Conservation (phyloP, 306 rosid genomes). For the Arachis stenosperma region DNA sequence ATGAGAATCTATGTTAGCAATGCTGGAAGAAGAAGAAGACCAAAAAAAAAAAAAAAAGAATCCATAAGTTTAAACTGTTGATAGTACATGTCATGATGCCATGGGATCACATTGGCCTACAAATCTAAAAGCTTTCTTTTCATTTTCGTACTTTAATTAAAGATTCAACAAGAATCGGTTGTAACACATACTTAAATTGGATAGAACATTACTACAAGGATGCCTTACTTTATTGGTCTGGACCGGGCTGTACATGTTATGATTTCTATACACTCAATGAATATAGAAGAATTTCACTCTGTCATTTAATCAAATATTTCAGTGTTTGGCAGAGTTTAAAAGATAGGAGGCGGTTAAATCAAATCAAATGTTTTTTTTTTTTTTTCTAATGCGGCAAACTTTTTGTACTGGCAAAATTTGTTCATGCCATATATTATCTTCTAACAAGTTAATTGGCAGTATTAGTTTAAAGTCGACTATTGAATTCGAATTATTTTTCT, state of each 20-base stretch:
- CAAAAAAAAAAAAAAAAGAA: no score
- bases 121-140: slow-evolving; percentile 18
- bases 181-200: slow-evolving; percentile 26
- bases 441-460: neutral
- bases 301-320: no score
- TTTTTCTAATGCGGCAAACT: no score
- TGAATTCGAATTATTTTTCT: slow-evolving; percentile 18
- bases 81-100: neutral
- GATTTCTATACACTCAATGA: no score
- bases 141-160: slow-evolving; percentile 5
- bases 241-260: no score
- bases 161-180: neutral
- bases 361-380: no score
- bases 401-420: no score
- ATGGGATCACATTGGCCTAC: slow-evolving; percentile 4
- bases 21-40: neutral
- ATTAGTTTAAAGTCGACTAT: neutral
- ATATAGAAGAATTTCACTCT: no score
- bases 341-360: no score
- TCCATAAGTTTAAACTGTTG: slow-evolving; percentile 21
- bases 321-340: no score
- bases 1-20: slow-evolving; percentile 3
- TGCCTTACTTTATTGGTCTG: no score
- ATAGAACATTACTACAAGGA: neutral
- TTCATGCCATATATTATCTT: neutral